These are phyloP conservation scores for Scheffersomyces parashehatae DNA, from an alignment of 1,139 yeast species.

Conservation along the genomic window DNA sequence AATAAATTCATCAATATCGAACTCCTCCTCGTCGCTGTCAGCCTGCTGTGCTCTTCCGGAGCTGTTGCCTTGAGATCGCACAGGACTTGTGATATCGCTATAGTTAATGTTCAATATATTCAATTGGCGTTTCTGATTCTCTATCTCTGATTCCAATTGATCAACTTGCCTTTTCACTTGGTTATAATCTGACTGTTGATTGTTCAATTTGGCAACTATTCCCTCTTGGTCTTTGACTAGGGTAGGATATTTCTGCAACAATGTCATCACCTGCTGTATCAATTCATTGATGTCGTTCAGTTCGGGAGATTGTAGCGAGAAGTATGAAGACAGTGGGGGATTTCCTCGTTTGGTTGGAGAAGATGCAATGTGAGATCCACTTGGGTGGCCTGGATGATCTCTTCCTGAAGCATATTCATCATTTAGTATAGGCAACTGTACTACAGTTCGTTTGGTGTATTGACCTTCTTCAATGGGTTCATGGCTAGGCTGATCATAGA, in stretches of 20 bases:
- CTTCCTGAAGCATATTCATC: neutral
- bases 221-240: slow-evolving; percentile 25
- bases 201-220: slow-evolving; percentile 20
- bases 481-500: slow-evolving; percentile 7
- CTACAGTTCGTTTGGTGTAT: slow-evolving; percentile 8
- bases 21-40: slow-evolving; percentile 14
- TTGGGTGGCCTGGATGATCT: neutral
- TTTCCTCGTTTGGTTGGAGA: slow-evolving; percentile 11
- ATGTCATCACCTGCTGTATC: slow-evolving; percentile 20
- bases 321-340: slow-evolving; percentile 1
- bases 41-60: slow-evolving; percentile 7
- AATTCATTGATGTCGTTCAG: slow-evolving; percentile 17
- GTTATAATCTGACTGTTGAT: slow-evolving; percentile 23
- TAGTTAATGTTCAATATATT: slow-evolving; percentile 27
- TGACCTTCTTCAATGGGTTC: slow-evolving; percentile 14
- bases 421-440: slow-evolving; percentile 12
- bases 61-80: slow-evolving; percentile 11
- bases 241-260: slow-evolving; percentile 31
- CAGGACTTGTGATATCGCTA: slow-evolving; percentile 22
- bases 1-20: slow-evolving; percentile 35
- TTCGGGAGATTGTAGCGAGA: slow-evolving; percentile 9
- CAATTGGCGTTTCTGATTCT: slow-evolving; percentile 29
- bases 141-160: slow-evolving; percentile 26
- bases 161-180: slow-evolving; percentile 25
- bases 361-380: slow-evolving; percentile 4